These are phyloP conservation scores for Ustilago shanxiensis DNA, from an alignment of 1,284 basidiomycete genomes.

Conservation along the genomic window DNA sequence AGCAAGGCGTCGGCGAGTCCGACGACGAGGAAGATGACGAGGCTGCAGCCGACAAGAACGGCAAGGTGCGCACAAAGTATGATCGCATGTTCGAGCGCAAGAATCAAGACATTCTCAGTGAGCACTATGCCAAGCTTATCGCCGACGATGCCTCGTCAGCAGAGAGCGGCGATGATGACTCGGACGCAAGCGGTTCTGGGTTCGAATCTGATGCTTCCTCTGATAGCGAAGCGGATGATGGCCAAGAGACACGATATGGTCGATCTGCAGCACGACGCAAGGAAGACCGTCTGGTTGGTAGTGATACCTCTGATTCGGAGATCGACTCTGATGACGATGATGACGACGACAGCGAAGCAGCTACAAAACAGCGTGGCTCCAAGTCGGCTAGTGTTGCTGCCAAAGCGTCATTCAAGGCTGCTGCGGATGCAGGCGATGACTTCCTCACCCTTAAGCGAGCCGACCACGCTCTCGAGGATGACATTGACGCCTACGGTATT, in stretches of 20 bases:
- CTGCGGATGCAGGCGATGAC: slow-evolving; percentile 76
- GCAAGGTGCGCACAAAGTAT: slow-evolving; percentile 81
- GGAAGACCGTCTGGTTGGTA: slow-evolving; percentile 43
- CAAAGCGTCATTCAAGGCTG: slow-evolving; percentile 6
- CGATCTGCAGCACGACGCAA: slow-evolving; percentile 22
- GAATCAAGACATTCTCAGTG: slow-evolving; percentile 92
- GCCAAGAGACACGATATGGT: slow-evolving; percentile 48
- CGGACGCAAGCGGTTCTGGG: slow-evolving; percentile 16
- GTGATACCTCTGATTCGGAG: slow-evolving; percentile 63
- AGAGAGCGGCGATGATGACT: slow-evolving; percentile 25
- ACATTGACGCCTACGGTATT: slow-evolving; percentile 48
- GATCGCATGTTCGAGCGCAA: slow-evolving; percentile 98
- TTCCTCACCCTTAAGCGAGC: slow-evolving; percentile 93
- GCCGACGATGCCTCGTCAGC: slow-evolving; percentile 71
- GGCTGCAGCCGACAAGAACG: slow-evolving; percentile 40
- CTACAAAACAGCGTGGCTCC: neutral
- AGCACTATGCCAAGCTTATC: slow-evolving; percentile 90
- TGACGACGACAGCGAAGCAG: slow-evolving; percentile 4
- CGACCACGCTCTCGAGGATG: slow-evolving; percentile 80
- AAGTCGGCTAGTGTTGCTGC: slow-evolving; percentile 10
- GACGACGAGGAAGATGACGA: slow-evolving; percentile 70
- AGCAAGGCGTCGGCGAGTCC: slow-evolving; percentile 40
- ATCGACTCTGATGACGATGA: slow-evolving; percentile 46
- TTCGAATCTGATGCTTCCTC: slow-evolving; percentile 23
- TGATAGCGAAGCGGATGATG: slow-evolving; percentile 15